These are phyloP conservation scores for Candida ipomoeae DNA, from an alignment of 805 yeast genomes.

Conservation along the genomic window DNA sequence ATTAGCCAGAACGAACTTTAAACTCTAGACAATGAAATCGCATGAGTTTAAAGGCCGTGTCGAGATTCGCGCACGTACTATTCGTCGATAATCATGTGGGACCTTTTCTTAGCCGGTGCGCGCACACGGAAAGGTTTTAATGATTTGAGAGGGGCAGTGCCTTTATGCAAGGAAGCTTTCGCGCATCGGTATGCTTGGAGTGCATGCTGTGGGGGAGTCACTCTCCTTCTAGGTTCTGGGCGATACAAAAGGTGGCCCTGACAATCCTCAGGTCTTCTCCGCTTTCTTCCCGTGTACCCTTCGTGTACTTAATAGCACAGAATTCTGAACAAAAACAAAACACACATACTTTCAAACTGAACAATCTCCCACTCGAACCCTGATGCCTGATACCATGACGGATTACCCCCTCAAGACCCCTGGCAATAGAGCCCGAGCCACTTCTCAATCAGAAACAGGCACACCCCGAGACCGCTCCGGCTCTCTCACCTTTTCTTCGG, in stretches of 20 bases:
- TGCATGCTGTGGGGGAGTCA: slow-evolving; percentile 4
- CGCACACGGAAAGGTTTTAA: not conserved
- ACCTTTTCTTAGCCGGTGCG: not conserved
- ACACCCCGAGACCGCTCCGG: slow-evolving; percentile 3
- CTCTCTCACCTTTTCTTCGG: not conserved
- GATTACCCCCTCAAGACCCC: slow-evolving; percentile 1
- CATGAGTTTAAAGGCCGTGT: not conserved
- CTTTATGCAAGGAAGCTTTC: not conserved
- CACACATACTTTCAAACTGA: not conserved
- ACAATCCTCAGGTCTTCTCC: not conserved
- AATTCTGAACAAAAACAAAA: not conserved
- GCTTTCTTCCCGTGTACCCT: not conserved
- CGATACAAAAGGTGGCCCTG: not conserved
- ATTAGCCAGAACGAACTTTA: too few species aligned
- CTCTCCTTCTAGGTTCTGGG: not conserved
- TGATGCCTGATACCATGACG: not conserved
- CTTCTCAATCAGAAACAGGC: slow-evolving; percentile 4
- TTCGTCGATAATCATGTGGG: not conserved
- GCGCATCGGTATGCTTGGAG: not conserved
- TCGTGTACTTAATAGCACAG: not conserved
- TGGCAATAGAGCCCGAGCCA: slow-evolving; percentile 5
- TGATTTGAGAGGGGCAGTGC: not conserved
- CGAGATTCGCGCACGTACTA: not conserved
- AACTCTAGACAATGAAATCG: not conserved
- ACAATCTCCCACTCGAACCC: not conserved